Evolutionary conservation across 2,329 filamentous ascomycete genomes (phyloP).

Genomic region (Fusarium abutilonis): DNA sequence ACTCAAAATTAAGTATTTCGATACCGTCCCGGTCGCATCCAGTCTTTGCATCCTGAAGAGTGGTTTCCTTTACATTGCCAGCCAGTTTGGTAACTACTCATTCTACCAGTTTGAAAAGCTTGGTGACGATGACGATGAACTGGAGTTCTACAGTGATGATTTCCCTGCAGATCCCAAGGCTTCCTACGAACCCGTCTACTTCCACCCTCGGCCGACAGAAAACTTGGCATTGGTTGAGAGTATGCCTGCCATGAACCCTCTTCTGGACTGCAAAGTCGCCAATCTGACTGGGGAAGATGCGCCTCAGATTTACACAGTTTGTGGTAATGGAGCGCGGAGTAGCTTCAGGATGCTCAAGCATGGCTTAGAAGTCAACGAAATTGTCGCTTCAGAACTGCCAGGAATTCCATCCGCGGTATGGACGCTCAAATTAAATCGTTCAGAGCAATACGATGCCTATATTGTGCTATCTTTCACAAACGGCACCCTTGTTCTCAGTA

Average conservation of each 20-base stretch:
- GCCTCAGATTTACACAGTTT: conserved; percentile 94
- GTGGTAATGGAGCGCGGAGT: conserved; percentile 87
- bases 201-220: conserved; percentile 79
- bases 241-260: conserved; percentile 87
- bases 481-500: conserved; percentile 89
- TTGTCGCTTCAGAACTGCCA: conserved; percentile 92
- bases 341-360: conserved; percentile 93
- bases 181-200: conserved; percentile 81
- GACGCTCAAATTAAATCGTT: conserved; percentile 87
- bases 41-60: conserved; percentile 94
- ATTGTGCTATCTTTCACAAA: conserved; percentile 95
- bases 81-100: conserved; percentile 90
- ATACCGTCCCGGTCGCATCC: conserved; percentile 89
- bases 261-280: conserved; percentile 89
- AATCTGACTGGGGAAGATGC: conserved; percentile 93
- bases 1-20: conserved; percentile 96
- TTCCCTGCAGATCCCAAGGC: conserved; percentile 80
- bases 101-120: conserved; percentile 98
- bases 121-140: conserved; percentile 92
- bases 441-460: conserved; percentile 90
- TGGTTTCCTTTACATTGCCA: conserved; percentile 91
- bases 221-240: conserved; percentile 87
- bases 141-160: conserved; percentile 84
- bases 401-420: conserved; percentile 91
- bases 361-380: conserved; percentile 90